Base-by-base conservation (phyloP, 2,329 filamentous ascomycete genomes). In the Fusarium xylarioides region DNA sequence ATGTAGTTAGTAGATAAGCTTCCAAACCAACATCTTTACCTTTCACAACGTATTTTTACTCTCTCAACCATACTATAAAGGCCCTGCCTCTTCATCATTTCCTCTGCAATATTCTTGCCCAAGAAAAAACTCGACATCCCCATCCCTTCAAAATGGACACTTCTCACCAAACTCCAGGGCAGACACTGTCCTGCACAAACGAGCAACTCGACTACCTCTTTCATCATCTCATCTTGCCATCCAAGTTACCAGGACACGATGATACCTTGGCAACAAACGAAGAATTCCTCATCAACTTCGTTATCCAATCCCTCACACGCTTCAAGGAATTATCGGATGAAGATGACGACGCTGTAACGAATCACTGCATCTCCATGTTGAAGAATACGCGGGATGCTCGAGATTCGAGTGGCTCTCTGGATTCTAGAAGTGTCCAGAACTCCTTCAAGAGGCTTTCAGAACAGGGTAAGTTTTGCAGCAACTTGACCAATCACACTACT, bases 51-150 rank as follows among this genome's bases (percentile, higher is more conserved):
- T 21, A 1, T 15, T 46, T 11, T 0, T 1, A 10, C 28, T 1
- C 3, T 21, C 18, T 28, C 5, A 7, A 7, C 1, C 8, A 19
- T 4, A 6, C 4, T 14, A 19, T 15, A 19, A 28, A 26, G 1
- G 5, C 11, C 18, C 8, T 12, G 0, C 23, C 5, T 19, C 4
- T 5, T 18, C 15, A 12, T 3, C 5, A 18, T 8, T n/a, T 1
- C 10, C 11, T 19, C 14, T 19, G 3, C 7, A 49, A 23, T 7
- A 23, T 19, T 23, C n/a, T 10, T 35, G 3, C 16, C 4, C 4
- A 1, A 5, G 5, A 46, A 28, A 11, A 46, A 15, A 21, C 12
- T 4, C 43, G 4, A 11, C 26, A 46, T 28, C 26, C 9, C 9
- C 18, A 15, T 15, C 9, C 5, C 8, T 10, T 34, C n/a, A 23